Evolutionary conservation across 208 protist genomes (phyloP), one percentile per base, ranked within the genome.

Genomic region (Sergeia podlipaevii): DNA sequence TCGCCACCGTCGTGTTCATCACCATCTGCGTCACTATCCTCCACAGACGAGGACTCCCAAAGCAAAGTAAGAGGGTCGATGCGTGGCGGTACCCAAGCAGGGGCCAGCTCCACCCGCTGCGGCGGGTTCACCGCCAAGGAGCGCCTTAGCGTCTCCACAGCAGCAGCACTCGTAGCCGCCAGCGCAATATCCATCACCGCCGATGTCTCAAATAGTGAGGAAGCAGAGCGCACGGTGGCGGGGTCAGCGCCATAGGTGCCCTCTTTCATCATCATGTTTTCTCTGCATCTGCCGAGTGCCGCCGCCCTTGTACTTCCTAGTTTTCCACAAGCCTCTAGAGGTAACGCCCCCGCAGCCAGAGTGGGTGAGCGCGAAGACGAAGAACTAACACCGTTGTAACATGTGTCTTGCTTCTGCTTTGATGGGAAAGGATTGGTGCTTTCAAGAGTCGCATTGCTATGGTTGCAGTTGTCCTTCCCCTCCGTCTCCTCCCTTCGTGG

Each of bases 21-120:
- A 42, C 38, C 33, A 11, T 61, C 68, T 34, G 29, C 42, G 41
- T 77, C 68, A 6, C 42, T 44, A 26, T 52, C 68, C 39, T 74
- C 58, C n/a, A 74, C 70, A 1, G 74, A 82, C 4, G 74, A 82
- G 34, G 68, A 75, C 50, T 82, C 74, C 74, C 69, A 77, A 30
- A 82, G 42, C 0, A 58, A 49, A n/a, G 68, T 58, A 26, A 70
- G 67, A 28, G 73, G 10, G 28, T 80, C 78, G 24, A 60, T 26
- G 17, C 63, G 60, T 51, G 56, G 55, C 4, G 74, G 58, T 17
- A 60, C 54, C 68, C 63, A 65, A 41, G 59, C 45, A 7, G 68
- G 70, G 11, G 78, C 65, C 3, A 76, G 32, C 15, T 23, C 18
- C 7, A 68, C 21, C 8, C 66, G 66, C n/a, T 29, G 24, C 13